Base-by-base conservation (phyloP, 192 early-diverging fungal genomes). In the Diversispora epigaea region DNA sequence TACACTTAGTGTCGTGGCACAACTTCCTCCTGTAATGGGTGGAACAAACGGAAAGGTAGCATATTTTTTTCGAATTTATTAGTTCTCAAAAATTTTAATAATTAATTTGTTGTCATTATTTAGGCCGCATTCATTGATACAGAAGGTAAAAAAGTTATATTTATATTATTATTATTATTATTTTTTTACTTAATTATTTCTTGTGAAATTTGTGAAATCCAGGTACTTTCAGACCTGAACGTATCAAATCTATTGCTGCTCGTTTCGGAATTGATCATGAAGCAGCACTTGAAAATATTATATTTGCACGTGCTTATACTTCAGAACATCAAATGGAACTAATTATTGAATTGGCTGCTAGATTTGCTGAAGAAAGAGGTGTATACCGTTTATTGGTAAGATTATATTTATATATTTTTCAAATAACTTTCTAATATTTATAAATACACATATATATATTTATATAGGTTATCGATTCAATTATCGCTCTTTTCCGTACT, bases 291-390 rank as follows among this genome's bases (percentile, higher is more conserved):
- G 91, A 93, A 44, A 94, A 95, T 73, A 91, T 95, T 66, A 65
- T 89, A 21, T 84, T 89, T 50, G 94, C 94, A 3, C 85, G 94
- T 15, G 94, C 94, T 0, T 92, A 85, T 78, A 95, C 93, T 73
- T 89, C 87, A 8, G 94, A 95, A 46, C 93, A 94, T 49, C 94
- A 95, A 77, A 87, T 92, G 84, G 91, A 92, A 14, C 84, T 94
- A 7, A 86, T 95, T 46, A 87, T 86, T 44, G 89, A 93, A 62
- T 75, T 94, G 2, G 88, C 89, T 41, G 90, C 88, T 22, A 77
- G 89, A 10, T 89, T 94, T 76, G 88, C 91, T 61, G 92, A 93
- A 66, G 86, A 88, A 55, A 84, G 78, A 73, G 87, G 87, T 9
- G 77, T 81, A 19, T 89, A 85, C 64, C 81, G 86, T n/a, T 66